These are phyloP conservation scores for Proliferodiscus dingleyae DNA, from an alignment of 2,329 filamentous ascomycete species.

Conservation along the genomic window DNA sequence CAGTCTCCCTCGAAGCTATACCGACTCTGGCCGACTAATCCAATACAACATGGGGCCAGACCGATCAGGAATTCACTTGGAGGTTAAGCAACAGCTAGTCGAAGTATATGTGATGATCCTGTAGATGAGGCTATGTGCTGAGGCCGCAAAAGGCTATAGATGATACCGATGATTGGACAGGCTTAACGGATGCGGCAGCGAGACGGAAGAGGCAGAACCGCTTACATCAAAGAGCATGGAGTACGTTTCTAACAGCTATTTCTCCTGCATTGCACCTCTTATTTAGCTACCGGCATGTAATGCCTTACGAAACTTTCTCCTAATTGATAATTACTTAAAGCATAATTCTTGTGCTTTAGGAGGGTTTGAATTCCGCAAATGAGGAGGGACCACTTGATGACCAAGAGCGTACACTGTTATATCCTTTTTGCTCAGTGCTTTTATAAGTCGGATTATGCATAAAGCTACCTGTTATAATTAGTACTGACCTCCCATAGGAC, in stretches of 20 bases:
- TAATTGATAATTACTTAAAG: too few species aligned
- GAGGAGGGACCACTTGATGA: background rate
- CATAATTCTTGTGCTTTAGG: too few species aligned
- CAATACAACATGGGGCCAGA: background rate
- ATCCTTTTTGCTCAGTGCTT: too few species aligned
- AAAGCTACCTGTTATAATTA: too few species aligned
- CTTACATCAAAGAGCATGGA: slow-evolving; percentile 22
- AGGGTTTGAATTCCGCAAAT: too few species aligned
- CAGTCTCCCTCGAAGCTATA: too few species aligned
- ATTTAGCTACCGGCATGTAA: background rate
- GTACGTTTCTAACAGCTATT: too few species aligned
- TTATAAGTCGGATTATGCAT: too few species aligned
- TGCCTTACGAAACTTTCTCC: too few species aligned
- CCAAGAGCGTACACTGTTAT: background rate
- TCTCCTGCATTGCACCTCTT: too few species aligned
- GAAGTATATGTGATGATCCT: background rate
- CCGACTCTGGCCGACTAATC: too few species aligned
- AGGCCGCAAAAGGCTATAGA: slow-evolving; percentile 2
- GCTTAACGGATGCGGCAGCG: slow-evolving; percentile 25
- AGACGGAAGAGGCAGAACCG: slow-evolving; percentile 21
- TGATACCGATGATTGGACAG: slow-evolving; percentile 30
- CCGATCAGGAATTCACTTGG: background rate
- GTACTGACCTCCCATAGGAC: slow-evolving; percentile 1
- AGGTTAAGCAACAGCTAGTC: background rate
- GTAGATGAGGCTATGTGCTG: background rate